Conservation (phyloP, 1,139 yeast species). For the Suhomyces choctaworum region DNA sequence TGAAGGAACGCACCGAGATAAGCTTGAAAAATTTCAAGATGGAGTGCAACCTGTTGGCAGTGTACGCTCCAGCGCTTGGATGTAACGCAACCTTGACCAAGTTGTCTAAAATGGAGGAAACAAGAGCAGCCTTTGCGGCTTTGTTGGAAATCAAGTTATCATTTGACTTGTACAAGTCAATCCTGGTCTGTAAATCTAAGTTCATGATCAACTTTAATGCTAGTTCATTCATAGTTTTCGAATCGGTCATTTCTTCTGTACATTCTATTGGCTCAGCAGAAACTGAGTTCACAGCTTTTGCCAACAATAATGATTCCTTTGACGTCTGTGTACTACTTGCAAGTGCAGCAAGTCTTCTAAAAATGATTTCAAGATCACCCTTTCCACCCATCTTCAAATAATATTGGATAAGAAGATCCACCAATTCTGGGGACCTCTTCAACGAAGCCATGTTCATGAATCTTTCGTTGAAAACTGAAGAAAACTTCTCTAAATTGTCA, state of each 20-base stretch:
- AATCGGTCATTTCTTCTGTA: neutral
- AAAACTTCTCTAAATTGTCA: constrained; percentile 18
- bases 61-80: constrained; percentile 2
- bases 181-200: constrained; percentile 19
- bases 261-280: constrained; percentile 2
- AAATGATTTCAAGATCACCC: constrained; percentile 20
- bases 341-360: constrained; percentile 19
- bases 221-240: constrained; percentile 11
- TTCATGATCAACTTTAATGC: constrained; percentile 11
- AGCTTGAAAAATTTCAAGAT: constrained; percentile 27
- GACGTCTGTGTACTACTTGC: constrained; percentile 16
- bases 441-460: constrained; percentile 13
- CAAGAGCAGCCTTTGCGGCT: constrained; percentile 16
- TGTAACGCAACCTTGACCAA: constrained; percentile 12
- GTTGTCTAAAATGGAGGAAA: constrained; percentile 18
- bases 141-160: constrained; percentile 11
- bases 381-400: constrained; percentile 18
- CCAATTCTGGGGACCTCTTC: constrained; percentile 18
- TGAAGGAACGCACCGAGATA: constrained; percentile 21
- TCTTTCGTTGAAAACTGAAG: constrained; percentile 17
- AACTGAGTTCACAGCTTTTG: constrained; percentile 24
- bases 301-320: constrained; percentile 22
- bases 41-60: constrained; percentile 13
- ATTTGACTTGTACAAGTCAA: constrained; percentile 14
- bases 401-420: constrained; percentile 26